These are phyloP conservation scores for Camellia lanceoleosa DNA, from an alignment of 148 eudicot genomes.

Conservation along the genomic window DNA sequence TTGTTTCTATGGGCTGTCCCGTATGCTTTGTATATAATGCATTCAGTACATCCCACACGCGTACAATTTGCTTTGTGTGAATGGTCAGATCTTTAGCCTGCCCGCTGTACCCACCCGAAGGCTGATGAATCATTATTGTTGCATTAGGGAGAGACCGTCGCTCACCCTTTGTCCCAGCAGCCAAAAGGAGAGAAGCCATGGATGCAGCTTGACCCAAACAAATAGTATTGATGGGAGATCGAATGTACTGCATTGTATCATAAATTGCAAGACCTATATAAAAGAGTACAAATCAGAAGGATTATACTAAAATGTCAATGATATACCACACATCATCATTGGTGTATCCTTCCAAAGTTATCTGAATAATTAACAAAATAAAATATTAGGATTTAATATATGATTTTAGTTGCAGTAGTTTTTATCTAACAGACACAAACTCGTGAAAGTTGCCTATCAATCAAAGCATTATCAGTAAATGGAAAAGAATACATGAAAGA, in stretches of 20 bases:
- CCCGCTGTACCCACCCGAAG: conserved; percentile 96
- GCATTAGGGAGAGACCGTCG: conserved; percentile 90
- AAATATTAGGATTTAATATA: not conserved
- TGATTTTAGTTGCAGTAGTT: not conserved
- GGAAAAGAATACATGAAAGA: not conserved
- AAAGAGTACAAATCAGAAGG: not conserved
- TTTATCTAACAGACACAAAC: not conserved
- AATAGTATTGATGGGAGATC: conserved; percentile 84
- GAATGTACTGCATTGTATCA: conserved; percentile 97
- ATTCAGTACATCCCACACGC: conserved; percentile 88
- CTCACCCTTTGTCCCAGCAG: conserved; percentile 94
- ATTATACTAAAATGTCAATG: not conserved
- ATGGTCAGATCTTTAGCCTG: conserved; percentile 93
- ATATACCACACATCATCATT: not conserved
- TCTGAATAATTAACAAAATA: not conserved
- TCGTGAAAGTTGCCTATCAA: not conserved
- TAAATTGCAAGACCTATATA: conserved; percentile 90
- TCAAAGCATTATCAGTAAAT: not conserved
- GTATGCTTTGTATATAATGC: conserved; percentile 82
- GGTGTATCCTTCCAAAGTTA: not conserved
- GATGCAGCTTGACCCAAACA: conserved; percentile 99
- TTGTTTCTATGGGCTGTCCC: conserved; percentile 62
- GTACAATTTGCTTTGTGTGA: conserved; percentile 89
- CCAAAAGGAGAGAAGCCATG: conserved; percentile 88
- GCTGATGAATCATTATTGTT: conserved; percentile 90